These are phyloP conservation scores for Fusarium anguioides DNA, from an alignment of 2,329 filamentous ascomycete species.

Conservation along the genomic window DNA sequence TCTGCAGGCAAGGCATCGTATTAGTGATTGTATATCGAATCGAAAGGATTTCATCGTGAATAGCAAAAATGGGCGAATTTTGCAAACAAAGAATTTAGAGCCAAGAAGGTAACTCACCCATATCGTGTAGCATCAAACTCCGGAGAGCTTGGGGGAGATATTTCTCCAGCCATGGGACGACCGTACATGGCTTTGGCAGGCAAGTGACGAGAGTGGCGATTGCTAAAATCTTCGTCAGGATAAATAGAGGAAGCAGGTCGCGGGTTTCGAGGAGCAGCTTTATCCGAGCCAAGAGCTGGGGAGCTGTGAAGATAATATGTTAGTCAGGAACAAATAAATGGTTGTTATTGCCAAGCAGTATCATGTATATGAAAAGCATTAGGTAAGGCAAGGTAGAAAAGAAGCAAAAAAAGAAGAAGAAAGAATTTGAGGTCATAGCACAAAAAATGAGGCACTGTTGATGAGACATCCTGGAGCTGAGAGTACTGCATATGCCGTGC, in stretches of 20 bases:
- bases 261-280: conserved; percentile 51
- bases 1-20: conserved; percentile 43
- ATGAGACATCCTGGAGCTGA: not conserved
- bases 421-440: not conserved
- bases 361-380: conserved; percentile 1
- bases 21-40: conserved; percentile 32
- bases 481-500: not conserved
- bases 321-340: conserved; percentile 26
- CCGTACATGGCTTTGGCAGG: conserved; percentile 45
- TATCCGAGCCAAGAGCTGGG: conserved; percentile 39
- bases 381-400: not conserved
- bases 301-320: conserved; percentile 38
- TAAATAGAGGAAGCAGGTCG: conserved; percentile 68
- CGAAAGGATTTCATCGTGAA: conserved; percentile 26
- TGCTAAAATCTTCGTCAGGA: conserved; percentile 40
- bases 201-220: conserved; percentile 24
- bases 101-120: conserved; percentile 54
- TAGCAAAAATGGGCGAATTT: conserved; percentile 25
- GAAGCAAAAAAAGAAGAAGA: not conserved
- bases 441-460: conserved; percentile 14
- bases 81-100: not conserved
- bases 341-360: not conserved
- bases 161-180: conserved; percentile 56
- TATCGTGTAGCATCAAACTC: conserved; percentile 54
- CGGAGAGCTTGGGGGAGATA: conserved; percentile 69